phyloP scores from a whole-genome alignment of 73 alveolate genomes.

The Stentor coeruleus region DNA sequence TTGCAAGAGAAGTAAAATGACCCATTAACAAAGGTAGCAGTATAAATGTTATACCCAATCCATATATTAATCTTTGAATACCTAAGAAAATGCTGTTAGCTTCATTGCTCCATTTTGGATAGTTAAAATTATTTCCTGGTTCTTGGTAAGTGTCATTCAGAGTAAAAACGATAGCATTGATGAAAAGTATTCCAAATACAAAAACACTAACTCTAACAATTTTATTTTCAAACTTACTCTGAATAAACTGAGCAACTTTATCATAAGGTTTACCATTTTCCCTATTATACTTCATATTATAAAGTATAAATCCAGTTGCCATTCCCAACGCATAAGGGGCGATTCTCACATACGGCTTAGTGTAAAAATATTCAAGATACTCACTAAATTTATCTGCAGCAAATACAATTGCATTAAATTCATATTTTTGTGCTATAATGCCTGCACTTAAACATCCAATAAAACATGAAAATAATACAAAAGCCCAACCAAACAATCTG shows the following conservation, averaged over 20 bases:
- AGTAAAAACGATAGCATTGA: conserved; percentile 16
- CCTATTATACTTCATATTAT: not conserved
- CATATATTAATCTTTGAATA: conserved; percentile 29
- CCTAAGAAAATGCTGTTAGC: conserved; percentile 20
- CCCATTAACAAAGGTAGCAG: conserved; percentile 35
- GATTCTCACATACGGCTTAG: conserved; percentile 35
- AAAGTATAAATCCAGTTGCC: conserved; percentile 24
- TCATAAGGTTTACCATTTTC: not conserved
- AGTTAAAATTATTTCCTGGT: not conserved
- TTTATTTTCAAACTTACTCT: not conserved
- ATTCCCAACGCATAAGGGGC: conserved; percentile 35
- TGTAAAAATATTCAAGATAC: not conserved
- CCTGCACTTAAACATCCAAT: not conserved
- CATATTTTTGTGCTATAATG: not conserved
- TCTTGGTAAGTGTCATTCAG: conserved; percentile 19
- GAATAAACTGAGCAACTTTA: not conserved
- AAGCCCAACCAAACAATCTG: conserved; percentile 27
- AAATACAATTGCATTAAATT: not conserved
- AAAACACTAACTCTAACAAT: not conserved
- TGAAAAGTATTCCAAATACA: not conserved
- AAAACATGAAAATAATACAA: not conserved
- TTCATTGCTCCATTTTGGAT: conserved; percentile 7
- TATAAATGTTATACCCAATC: conserved; percentile 27
- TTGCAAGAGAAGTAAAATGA: not conserved
- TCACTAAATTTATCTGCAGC: not conserved